phyloP scores from a whole-genome alignment of 1,284 basidiomycete species.

The Sanghuangporus sanghuang region DNA sequence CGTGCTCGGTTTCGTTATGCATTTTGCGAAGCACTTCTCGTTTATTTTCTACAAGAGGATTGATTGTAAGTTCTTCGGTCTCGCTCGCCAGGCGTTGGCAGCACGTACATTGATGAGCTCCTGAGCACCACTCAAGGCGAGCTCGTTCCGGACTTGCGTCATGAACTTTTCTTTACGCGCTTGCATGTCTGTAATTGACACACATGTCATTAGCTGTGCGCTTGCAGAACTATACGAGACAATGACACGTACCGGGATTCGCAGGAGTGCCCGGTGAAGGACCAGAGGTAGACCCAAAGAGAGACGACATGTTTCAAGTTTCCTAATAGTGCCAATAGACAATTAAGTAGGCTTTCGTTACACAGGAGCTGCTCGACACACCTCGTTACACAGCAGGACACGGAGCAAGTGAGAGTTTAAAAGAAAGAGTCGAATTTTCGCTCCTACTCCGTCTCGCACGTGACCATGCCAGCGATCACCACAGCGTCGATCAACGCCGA shows the following conservation, averaged over 20 bases:
- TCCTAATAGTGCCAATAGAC: background rate
- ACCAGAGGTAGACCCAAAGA: background rate
- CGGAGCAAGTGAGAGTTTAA: background rate
- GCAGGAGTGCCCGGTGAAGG: background rate
- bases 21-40: constrained; percentile 74
- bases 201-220: background rate
- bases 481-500: background rate
- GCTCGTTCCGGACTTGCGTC: constrained; percentile 62
- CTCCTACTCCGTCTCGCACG: background rate
- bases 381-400: background rate
- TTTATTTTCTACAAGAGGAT: constrained; percentile 54
- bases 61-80: background rate
- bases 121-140: constrained; percentile 72
- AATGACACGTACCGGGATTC: background rate
- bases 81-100: background rate
- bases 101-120: constrained; percentile 70
- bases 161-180: constrained; percentile 68
- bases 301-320: background rate
- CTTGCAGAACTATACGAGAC: background rate
- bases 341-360: background rate
- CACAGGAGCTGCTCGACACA: background rate
- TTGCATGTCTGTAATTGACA: constrained; percentile 12
- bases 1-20: constrained; percentile 70
- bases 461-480: no score
- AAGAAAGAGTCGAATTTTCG: background rate